phyloP scores from a whole-genome alignment of 2,329 filamentous ascomycete species.

The Ceratocystis variospora region DNA sequence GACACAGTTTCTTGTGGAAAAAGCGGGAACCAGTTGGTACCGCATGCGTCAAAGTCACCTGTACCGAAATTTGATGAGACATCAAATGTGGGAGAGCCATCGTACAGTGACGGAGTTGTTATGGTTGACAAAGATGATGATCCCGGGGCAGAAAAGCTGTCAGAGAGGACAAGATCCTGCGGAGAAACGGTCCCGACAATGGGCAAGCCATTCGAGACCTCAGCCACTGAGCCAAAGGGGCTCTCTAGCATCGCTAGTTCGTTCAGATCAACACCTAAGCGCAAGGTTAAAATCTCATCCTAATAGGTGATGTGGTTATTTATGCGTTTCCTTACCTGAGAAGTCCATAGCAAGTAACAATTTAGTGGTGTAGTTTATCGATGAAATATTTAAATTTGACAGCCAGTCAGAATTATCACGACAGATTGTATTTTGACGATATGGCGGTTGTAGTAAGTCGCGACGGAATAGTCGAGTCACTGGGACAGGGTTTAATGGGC shows the following conservation, averaged over 20 bases:
- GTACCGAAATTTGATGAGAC: slow-evolving; percentile 63
- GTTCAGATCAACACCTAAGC: slow-evolving; percentile 43
- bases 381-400: neutral
- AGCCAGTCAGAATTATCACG: neutral
- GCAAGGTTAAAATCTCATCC: neutral
- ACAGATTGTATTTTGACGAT: neutral
- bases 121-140: slow-evolving; percentile 70
- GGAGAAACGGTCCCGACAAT: slow-evolving; percentile 67
- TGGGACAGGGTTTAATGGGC: neutral
- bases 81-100: slow-evolving; percentile 55
- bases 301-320: slow-evolving; percentile 27
- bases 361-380: neutral
- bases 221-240: slow-evolving; percentile 29
- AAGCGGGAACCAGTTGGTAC: slow-evolving; percentile 56
- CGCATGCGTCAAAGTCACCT: slow-evolving; percentile 40
- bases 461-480: neutral
- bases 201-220: slow-evolving; percentile 20
- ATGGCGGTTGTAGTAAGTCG: neutral
- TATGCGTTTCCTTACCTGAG: slow-evolving; percentile 2
- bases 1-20: slow-evolving; percentile 40
- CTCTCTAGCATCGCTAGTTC: slow-evolving; percentile 45
- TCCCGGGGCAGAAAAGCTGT: slow-evolving; percentile 63
- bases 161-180: slow-evolving; percentile 60
- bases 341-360: slow-evolving; percentile 12
- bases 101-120: slow-evolving; percentile 68